Conservation (phyloP, 805 yeast genomes). For the Cyberlindnera meyerae region DNA sequence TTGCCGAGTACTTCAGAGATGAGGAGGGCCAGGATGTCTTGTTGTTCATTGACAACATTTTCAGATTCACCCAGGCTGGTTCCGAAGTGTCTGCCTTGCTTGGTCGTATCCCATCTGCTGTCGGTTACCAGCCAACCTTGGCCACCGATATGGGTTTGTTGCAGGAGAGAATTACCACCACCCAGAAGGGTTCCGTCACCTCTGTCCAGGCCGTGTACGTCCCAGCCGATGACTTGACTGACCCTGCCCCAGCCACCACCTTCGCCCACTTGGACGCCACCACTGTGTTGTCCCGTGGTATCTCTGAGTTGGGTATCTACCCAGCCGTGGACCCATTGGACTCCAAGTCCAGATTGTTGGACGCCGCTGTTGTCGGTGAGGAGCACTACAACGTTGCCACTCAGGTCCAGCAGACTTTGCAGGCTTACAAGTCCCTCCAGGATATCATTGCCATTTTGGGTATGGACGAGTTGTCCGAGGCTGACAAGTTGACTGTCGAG, state of each 20-base stretch:
- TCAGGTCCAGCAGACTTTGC: constrained; percentile 95
- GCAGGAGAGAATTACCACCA: constrained; percentile 99
- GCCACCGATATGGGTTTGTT: constrained; percentile 99
- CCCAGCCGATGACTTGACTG: constrained; percentile 99
- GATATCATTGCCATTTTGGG: constrained; percentile 99
- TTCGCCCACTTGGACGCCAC: constrained; percentile 99
- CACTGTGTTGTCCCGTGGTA: constrained; percentile 99
- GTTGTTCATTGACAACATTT: constrained; percentile 98
- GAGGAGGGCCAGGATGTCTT: constrained; percentile 99
- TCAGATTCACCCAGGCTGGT: constrained; percentile 99
- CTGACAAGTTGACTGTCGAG: constrained; percentile 98
- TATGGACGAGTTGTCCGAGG: constrained; percentile 99
- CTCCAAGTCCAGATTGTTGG: constrained; percentile 98
- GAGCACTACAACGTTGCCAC: constrained; percentile 98
- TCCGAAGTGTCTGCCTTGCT: constrained; percentile 99
- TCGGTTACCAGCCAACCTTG: constrained; percentile 99
- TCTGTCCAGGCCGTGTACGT: constrained; percentile 99
- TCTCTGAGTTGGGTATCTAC: constrained; percentile 99
- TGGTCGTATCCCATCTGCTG: constrained; percentile 99
- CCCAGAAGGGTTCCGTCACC: constrained; percentile 99
- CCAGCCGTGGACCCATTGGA: constrained; percentile 99
- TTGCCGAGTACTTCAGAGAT: constrained; percentile 99
- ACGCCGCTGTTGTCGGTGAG: constrained; percentile 94
- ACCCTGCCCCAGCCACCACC: constrained; percentile 99
- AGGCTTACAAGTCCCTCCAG: constrained; percentile 99